These are phyloP conservation scores for Pichia exigua DNA, from an alignment of 805 yeast species.

Conservation along the genomic window DNA sequence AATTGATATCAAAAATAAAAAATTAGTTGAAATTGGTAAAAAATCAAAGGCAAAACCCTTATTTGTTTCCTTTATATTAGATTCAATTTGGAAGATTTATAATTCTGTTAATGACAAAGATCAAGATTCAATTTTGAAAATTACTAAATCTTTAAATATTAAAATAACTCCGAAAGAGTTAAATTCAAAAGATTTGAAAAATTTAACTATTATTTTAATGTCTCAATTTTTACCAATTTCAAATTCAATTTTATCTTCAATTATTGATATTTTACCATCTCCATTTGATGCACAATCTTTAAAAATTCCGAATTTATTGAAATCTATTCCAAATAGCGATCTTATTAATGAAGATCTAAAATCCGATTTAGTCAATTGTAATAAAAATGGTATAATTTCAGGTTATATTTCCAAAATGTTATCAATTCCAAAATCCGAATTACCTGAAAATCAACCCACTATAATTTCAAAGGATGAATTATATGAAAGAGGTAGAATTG, in stretches of 20 bases:
- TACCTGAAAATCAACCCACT: constrained; percentile 49
- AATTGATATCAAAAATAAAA: constrained; percentile 83
- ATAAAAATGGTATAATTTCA: constrained; percentile 51
- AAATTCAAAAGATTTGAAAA: constrained; percentile 67
- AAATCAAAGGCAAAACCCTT: constrained; percentile 63
- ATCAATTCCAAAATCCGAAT: constrained; percentile 73
- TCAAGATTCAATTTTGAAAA: constrained; percentile 64
- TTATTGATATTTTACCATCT: constrained; percentile 78
- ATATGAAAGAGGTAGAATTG: constrained; percentile 52
- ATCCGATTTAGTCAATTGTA: constrained; percentile 58
- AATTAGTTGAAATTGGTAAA: constrained; percentile 59
- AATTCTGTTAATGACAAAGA: constrained; percentile 61
- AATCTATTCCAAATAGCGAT: constrained; percentile 44
- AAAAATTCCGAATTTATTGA: constrained; percentile 62
- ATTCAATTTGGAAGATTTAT: constrained; percentile 88
- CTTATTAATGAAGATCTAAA: constrained; percentile 42
- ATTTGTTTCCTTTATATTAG: constrained; percentile 80
- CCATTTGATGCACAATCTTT: constrained; percentile 69
- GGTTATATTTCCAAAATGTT: constrained; percentile 88
- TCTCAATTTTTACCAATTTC: constrained; percentile 95
- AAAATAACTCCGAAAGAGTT: constrained; percentile 69
- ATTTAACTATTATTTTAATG: constrained; percentile 57
- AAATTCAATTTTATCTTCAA: constrained; percentile 74
- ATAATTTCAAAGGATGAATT: constrained; percentile 44
- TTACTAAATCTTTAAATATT: constrained; percentile 60